Base-by-base conservation (phyloP, 331 rosid genomes). In the Ulmus americana region DNA sequence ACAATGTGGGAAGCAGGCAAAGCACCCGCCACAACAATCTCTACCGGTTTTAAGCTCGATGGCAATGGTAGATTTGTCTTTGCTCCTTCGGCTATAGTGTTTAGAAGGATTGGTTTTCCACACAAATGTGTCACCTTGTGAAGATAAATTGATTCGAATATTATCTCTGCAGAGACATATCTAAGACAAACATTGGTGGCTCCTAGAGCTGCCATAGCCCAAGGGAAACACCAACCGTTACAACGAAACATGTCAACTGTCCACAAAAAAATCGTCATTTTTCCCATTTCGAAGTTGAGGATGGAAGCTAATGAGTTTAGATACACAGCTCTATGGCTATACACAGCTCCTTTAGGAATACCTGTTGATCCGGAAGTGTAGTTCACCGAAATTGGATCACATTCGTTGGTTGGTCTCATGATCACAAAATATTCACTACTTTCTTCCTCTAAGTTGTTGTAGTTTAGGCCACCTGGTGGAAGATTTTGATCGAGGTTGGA, bases 171-270 rank as follows among this genome's bases (percentile, higher is more conserved):
- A 0, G 95, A 68, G 58, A 83, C 57, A 13, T 64, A 71, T 56
- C 84, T 71, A 10, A 85, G 73, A 57, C 87, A 88, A 55, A 91
- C 15, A 55, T 91, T 91, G 60, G 84, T 83, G 71, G 88, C 97
- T 13, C 97, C 92, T 63, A 88, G 72, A 49, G 82, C 84, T 20
- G 96, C 73, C 76, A 88, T 72, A 22, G 79, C 86, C 97, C 97
- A 91, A 50, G 85, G 20, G 67, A 76, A 81, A 64, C 97, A 88
- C 97, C 97, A 91, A 0, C 97, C 97, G 1, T 84, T 88, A 79
- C 97, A 91, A 41, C 95, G 82, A 65, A 91, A 91, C 97, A 91
- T 91, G 79, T 91, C 97, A 6, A 91, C 96, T 5, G 95, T 91
- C 97, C 97, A 91, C n/a, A 91, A 63, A 50, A 91, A 91, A 63